These are phyloP conservation scores for Schizochytrium sp. DNA, from an alignment of 108 stramenopile species.

Conservation along the genomic window DNA sequence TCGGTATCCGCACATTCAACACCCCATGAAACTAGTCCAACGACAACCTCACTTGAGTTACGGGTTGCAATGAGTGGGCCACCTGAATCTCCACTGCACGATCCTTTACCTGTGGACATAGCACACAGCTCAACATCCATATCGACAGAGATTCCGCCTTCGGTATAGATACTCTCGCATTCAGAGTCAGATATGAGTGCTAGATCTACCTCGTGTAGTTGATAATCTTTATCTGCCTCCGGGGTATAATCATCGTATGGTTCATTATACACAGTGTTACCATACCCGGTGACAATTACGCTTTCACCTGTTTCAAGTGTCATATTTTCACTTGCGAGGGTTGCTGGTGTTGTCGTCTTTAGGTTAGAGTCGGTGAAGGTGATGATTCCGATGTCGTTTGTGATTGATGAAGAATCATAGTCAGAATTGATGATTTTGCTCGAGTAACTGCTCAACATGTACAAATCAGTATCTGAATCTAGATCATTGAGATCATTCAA, in stretches of 20 bases:
- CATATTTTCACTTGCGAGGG: not conserved
- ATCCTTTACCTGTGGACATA: not conserved
- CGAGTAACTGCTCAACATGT: no score
- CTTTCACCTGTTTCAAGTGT: not conserved
- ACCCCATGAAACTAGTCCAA: not conserved
- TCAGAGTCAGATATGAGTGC: not conserved
- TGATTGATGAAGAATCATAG: no score
- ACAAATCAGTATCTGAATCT: no score
- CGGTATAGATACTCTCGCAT: not conserved
- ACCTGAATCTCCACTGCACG: not conserved
- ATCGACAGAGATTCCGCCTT: no score
- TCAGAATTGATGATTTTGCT: no score
- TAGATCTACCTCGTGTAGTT: not conserved
- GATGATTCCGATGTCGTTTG: constrained; percentile 19
- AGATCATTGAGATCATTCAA: not conserved
- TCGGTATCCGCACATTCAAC: not conserved
- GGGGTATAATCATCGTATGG: no score
- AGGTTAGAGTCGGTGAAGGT: not conserved
- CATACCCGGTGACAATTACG: not conserved
- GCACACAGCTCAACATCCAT: not conserved
- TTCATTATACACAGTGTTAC: not conserved
- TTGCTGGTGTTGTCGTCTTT: not conserved
- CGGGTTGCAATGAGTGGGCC: not conserved
- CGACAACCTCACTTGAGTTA: not conserved
- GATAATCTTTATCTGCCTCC: not conserved